Evolutionary conservation across 345 rosid genomes (phyloP).

Genomic region (sweet orange (Citrus sinensis)): DVS_A1.0 CM039162.1:20528001-20528500

Average conservation of each 20-base stretch:
- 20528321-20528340: constrained; percentile 42
- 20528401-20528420: background rate
- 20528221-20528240: background rate
- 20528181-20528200: background rate
- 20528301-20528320: background rate
- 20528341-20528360: constrained; percentile 38
- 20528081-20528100: background rate
- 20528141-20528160: background rate
- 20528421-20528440: background rate
- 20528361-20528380: constrained; percentile 41
- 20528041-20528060: background rate
- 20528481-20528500: background rate
- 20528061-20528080: background rate
- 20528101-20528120: background rate
- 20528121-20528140: background rate
- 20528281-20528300: background rate
- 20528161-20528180: background rate
- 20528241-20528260: background rate
- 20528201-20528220: background rate
- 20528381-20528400: constrained; percentile 52
- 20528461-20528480: background rate
- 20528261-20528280: background rate
- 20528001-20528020: background rate
- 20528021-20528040: background rate
- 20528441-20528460: background rate